Conservation (phyloP, 495 filamentous ascomycete genomes). For the Cudoniella acicularis region DNA sequence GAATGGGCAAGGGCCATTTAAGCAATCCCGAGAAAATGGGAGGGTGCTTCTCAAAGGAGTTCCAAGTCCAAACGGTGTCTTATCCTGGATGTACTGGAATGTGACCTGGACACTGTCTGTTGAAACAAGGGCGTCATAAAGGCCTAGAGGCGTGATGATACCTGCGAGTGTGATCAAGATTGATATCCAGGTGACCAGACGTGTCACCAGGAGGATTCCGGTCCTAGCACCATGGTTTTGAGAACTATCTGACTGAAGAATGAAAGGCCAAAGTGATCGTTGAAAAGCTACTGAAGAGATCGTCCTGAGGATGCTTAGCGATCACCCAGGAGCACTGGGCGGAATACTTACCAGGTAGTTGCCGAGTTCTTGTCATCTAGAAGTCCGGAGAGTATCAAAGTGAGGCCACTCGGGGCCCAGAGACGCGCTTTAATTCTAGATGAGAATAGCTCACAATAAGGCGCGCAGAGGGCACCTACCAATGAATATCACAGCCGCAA, state of each 20-base stretch:
- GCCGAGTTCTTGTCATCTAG: conserved; percentile 5
- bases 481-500: neutral
- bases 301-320: neutral
- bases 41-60: neutral
- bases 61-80: neutral
- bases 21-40: neutral
- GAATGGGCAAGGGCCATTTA: neutral
- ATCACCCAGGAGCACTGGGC: neutral
- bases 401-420: neutral
- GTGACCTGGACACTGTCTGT: neutral
- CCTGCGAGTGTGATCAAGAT: neutral
- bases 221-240: neutral
- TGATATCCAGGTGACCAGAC: neutral
- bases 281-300: neutral
- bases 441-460: neutral
- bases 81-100: conserved; percentile 1
- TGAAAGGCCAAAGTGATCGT: conserved; percentile 1
- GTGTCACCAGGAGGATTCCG: neutral
- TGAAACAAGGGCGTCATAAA: neutral
- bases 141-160: conserved; percentile 6
- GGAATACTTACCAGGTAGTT: conserved; percentile 3
- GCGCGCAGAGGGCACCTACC: neutral
- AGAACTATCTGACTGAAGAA: conserved; percentile 4
- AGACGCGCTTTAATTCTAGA: neutral
- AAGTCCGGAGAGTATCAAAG: conserved; percentile 1